Evolutionary conservation across 768 basidiomycete genomes (phyloP), one percentile per base, ranked within the genome.

Genomic region (Boletus patriciae): DNA sequence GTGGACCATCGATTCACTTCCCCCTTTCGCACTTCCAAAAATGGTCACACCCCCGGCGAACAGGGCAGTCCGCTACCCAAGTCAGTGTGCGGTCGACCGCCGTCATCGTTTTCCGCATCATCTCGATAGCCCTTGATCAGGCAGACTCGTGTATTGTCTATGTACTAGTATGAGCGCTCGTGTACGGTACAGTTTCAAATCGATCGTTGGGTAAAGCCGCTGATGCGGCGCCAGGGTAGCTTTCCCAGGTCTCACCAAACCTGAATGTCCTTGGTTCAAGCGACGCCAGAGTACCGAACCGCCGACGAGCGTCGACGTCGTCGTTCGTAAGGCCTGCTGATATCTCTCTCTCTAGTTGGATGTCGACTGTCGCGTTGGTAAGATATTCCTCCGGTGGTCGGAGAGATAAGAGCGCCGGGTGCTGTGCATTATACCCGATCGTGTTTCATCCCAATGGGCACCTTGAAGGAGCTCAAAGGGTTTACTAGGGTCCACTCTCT

Each of bases 401-500:
- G 45, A 11, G 44, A 50, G 49, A 50, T 51, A 41, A 36, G 49
- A 50, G 31, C 38, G 25, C 43, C 15, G 10, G 11, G 25, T 25
- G 56, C 51, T 36, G 51, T 47, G 34, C 45, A 5, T 42, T 34
- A 37, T 18, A 41, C n/a, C 40, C 25, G 55, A 48, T 47, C 27
- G 19, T 11, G 59, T 60, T 60, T 60, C 50, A 50, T 21, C 29
- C 33, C n/a, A 34, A 29, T 18, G 21, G 10, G 19, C 27, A 16
- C 13, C 47, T 23, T 23, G 47, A 25, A 3, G 25, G 25, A 25
- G 25, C 25, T 25, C 4, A 4, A 25, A 25, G 25, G 25, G 25
- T 25, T 25, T 25, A 25, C 25, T 25, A 25, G 25, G 25, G 25
- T 25, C 4, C 4, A 25, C 25, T 25, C 43, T 45, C 18, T 18